Conservation (phyloP, 352 stramenopile species). For the Globisporangium solare region DNA sequence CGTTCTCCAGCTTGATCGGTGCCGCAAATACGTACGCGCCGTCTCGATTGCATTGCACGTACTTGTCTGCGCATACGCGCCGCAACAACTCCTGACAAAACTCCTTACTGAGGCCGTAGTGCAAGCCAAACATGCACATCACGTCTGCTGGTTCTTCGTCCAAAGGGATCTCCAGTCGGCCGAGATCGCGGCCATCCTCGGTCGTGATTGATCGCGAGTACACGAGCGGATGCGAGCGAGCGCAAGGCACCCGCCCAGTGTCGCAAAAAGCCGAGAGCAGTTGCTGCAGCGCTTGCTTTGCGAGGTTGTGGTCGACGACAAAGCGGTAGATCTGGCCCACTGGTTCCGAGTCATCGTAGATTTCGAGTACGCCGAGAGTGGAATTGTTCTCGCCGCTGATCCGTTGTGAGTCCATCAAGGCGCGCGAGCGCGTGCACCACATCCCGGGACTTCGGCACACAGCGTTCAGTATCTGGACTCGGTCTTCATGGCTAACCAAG, state of each 20-base stretch:
- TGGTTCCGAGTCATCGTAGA: conserved; percentile 63
- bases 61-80: conserved; percentile 45
- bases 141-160: conserved; percentile 50
- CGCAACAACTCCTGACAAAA: conserved; percentile 41
- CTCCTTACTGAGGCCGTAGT: conserved; percentile 28
- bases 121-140: conserved; percentile 38
- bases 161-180: conserved; percentile 41
- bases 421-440: conserved; percentile 32
- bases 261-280: conserved; percentile 35
- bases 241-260: conserved; percentile 21
- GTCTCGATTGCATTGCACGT: conserved; percentile 47
- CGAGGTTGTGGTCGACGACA: conserved; percentile 38
- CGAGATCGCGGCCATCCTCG: conserved; percentile 27
- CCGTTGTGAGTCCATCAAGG: conserved; percentile 41
- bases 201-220: conserved; percentile 43
- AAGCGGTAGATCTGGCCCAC: conserved; percentile 75
- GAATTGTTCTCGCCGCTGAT: conserved; percentile 23
- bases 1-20: conserved; percentile 52
- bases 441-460: conserved; percentile 15
- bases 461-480: conserved; percentile 5
- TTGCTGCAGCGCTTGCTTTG: conserved; percentile 29
- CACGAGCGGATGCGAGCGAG: conserved; percentile 35
- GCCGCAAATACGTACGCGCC: conserved; percentile 43
- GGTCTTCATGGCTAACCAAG: conserved; percentile 2
- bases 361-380: conserved; percentile 44